Evolutionary conservation across 2,329 filamentous ascomycete genomes (phyloP).

Genomic region (Pestalotiopsis sp.): DNA sequence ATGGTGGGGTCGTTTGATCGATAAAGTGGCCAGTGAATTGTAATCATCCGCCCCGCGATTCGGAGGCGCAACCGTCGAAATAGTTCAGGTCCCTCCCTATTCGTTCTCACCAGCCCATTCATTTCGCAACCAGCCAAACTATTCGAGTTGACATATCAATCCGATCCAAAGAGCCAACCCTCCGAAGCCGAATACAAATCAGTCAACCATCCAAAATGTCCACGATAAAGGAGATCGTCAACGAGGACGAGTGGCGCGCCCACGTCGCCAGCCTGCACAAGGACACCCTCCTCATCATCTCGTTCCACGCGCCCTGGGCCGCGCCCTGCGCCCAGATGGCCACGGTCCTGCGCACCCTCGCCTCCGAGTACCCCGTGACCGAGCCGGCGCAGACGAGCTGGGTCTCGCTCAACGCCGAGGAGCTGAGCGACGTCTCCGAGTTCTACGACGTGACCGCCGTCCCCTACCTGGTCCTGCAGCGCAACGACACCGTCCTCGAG

Average conservation of each 20-base stretch:
- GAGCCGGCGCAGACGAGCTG: conserved; percentile 74
- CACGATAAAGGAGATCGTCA: conserved; percentile 76
- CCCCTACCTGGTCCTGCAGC: conserved; percentile 85
- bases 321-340: conserved; percentile 95
- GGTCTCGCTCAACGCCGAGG: conserved; percentile 92
- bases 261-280: conserved; percentile 68
- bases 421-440: conserved; percentile 89
- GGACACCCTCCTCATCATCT: conserved; percentile 78
- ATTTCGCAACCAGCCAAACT: background rate
- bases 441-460: conserved; percentile 93
- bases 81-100: background rate
- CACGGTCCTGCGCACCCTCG: conserved; percentile 82
- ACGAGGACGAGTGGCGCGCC: conserved; percentile 72
- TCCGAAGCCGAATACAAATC: background rate
- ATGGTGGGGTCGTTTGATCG: conserved; percentile 7
- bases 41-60: conserved; percentile 10
- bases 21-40: conserved; percentile 7
- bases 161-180: background rate
- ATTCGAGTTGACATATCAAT: background rate
- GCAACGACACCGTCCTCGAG: conserved; percentile 76
- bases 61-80: conserved; percentile 2
- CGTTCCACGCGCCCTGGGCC: conserved; percentile 97
- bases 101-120: background rate
- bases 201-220: conserved; percentile 58
- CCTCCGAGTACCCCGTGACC: conserved; percentile 77